Evolutionary conservation across 106 monocot genomes (phyloP).

Genomic region (Platanthera zijinensis): DNA sequence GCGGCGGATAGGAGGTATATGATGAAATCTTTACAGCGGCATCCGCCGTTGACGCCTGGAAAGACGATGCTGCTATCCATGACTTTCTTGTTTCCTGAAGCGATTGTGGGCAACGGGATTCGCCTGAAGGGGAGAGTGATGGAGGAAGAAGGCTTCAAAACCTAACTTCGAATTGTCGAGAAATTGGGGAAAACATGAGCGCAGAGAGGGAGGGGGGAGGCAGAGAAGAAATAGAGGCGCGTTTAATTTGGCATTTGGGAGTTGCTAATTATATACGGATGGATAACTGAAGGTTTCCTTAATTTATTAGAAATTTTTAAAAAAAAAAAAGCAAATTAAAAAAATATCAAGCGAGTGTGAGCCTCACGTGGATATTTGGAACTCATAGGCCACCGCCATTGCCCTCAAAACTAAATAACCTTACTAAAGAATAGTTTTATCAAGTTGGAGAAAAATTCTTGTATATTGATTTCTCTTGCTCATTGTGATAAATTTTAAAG

Average conservation of each 20-base stretch:
- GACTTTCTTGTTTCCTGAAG: background rate
- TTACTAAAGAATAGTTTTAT: too few species aligned
- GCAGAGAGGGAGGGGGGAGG: background rate
- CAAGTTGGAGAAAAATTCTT: too few species aligned
- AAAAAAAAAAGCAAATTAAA: background rate
- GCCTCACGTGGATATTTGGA: too few species aligned
- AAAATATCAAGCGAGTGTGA: background rate
- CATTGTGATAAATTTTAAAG: too few species aligned
- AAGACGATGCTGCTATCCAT: background rate
- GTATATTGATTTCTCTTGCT: too few species aligned
- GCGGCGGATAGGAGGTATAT: constrained; percentile 38
- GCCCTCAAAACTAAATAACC: too few species aligned
- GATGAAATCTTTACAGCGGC: constrained; percentile 31
- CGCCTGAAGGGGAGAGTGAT: too few species aligned
- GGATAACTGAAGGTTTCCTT: background rate
- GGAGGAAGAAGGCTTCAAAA: background rate
- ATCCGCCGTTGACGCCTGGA: background rate
- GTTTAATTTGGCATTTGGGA: background rate
- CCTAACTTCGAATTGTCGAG: background rate
- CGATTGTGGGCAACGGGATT: background rate
- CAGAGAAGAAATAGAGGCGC: background rate
- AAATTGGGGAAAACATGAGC: background rate
- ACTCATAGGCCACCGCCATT: too few species aligned
- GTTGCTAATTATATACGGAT: background rate
- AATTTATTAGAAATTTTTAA: background rate